Percentiles rank a stretch among this genome's conserved stretches.
Evolutionary conservation across 768 basidiomycete species (phyloP).

Genomic region (Leccinum olivaceopallidum): DNA sequence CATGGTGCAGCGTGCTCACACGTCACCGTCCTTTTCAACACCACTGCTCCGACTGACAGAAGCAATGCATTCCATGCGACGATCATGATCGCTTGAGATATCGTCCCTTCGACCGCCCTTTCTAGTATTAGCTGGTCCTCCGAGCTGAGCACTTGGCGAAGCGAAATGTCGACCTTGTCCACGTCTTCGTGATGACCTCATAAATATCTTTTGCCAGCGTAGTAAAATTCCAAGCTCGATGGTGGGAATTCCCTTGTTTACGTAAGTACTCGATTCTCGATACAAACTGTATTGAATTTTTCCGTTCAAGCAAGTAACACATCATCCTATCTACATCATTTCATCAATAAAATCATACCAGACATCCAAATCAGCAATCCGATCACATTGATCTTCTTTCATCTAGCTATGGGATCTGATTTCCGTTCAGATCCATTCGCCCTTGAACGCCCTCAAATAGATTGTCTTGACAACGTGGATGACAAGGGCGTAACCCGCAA

Average conservation of each 20-base stretch:
- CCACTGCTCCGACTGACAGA: slow-evolving; percentile 80
- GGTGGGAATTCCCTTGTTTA: background rate
- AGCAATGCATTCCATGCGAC: slow-evolving; percentile 63
- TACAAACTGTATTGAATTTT: too few species aligned
- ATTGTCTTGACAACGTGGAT: slow-evolving; percentile 30
- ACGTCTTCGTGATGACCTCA: slow-evolving; percentile 15
- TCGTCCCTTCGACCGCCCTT: slow-evolving; percentile 4
- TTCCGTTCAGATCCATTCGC: slow-evolving; percentile 30
- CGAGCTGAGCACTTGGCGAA: slow-evolving; percentile 1
- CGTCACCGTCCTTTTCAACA: slow-evolving; percentile 70
- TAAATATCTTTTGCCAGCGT: background rate
- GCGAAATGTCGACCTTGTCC: slow-evolving; percentile 13
- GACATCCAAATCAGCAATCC: background rate
- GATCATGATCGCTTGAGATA: slow-evolving; percentile 11
- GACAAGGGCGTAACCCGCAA: slow-evolving; percentile 26
- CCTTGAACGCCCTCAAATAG: slow-evolving; percentile 29
- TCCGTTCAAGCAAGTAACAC: background rate
- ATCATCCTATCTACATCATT: background rate
- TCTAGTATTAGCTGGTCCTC: background rate
- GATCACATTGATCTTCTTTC: background rate
- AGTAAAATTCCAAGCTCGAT: background rate
- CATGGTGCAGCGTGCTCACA: slow-evolving; percentile 46
- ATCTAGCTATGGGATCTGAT: background rate
- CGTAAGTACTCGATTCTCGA: background rate
- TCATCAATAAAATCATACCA: background rate